Evolutionary conservation across 257 asterid genomes (phyloP).

Genomic region (Plectranthus barbatus): DNA sequence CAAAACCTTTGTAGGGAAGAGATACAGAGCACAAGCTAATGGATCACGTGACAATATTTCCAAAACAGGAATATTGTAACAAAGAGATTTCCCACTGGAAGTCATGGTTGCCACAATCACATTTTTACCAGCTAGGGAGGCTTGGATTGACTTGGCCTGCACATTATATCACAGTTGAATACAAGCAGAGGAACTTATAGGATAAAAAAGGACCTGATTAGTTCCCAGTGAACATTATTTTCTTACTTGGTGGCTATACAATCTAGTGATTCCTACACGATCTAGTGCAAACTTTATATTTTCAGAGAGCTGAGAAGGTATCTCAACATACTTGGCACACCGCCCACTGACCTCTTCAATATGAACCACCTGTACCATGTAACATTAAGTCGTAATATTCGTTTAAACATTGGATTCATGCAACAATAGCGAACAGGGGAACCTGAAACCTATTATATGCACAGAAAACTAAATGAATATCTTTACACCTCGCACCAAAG

Average conservation of each 20-base stretch:
- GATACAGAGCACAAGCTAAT: conserved; percentile 77
- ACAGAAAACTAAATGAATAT: neutral
- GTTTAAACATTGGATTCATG: neutral
- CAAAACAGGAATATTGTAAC: conserved; percentile 90
- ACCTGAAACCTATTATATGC: neutral
- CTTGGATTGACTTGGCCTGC: conserved; percentile 78
- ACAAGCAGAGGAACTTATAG: neutral
- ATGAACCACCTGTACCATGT: conserved; percentile 70
- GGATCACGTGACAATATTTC: conserved; percentile 57
- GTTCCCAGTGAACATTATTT: conserved; percentile 4
- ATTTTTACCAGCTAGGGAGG: conserved; percentile 83
- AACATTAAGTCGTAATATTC: conserved; percentile 8
- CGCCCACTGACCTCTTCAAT: conserved; percentile 63
- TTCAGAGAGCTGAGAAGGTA: conserved; percentile 69
- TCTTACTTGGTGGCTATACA: conserved; percentile 87
- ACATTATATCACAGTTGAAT: conserved; percentile 16
- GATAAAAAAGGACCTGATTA: neutral
- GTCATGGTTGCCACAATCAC: conserved; percentile 95
- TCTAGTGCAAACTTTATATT: conserved; percentile 52
- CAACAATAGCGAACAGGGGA: conserved; percentile 5
- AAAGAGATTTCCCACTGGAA: conserved; percentile 98
- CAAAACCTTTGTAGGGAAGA: conserved; percentile 92
- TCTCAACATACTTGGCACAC: conserved; percentile 57
- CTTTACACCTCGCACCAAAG: neutral
- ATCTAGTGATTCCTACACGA: conserved; percentile 54